Conservation (phyloP, 2,329 filamentous ascomycete genomes). For the Cladorrhinum sp. region DNA sequence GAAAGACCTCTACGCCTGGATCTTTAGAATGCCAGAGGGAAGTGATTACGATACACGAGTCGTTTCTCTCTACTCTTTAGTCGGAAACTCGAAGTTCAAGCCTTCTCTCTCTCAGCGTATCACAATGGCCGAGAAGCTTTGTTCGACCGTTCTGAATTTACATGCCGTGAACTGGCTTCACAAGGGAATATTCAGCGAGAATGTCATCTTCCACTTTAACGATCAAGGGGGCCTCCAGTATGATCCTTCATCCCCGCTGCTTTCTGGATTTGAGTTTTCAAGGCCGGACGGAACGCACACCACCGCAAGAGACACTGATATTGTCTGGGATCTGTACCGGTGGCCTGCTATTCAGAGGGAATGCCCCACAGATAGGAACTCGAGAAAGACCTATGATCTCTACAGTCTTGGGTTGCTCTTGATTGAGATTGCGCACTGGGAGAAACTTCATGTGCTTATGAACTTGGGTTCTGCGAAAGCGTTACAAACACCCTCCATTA, state of each 20-base stretch:
- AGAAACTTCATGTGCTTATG: slow-evolving; percentile 41
- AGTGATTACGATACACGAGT: slow-evolving; percentile 17
- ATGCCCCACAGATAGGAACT: slow-evolving; percentile 24
- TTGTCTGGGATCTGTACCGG: slow-evolving; percentile 26
- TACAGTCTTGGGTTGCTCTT: slow-evolving; percentile 49
- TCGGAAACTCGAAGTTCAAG: slow-evolving; percentile 11
- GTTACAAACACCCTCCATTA: not conserved
- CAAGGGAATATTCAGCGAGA: slow-evolving; percentile 49
- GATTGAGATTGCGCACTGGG: slow-evolving; percentile 51
- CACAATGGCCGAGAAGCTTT: slow-evolving; percentile 22
- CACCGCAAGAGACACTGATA: slow-evolving; percentile 23
- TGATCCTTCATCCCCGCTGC: slow-evolving; percentile 32
- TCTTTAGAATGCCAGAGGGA: slow-evolving; percentile 24
- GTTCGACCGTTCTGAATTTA: slow-evolving; percentile 34
- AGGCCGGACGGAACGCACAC: slow-evolving; percentile 35
- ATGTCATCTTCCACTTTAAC: slow-evolving; percentile 46
- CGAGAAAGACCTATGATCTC: slow-evolving; percentile 41
- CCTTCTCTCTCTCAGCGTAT: slow-evolving; percentile 23
- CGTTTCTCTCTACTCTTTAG: slow-evolving; percentile 19
- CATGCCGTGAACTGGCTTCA: slow-evolving; percentile 54
- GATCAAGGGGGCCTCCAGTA: slow-evolving; percentile 25
- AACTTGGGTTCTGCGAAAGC: slow-evolving; percentile 7
- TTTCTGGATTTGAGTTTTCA: slow-evolving; percentile 51
- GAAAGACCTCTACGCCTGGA: slow-evolving; percentile 22
- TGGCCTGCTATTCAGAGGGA: slow-evolving; percentile 28